phyloP scores from a whole-genome alignment of 2,329 filamentous ascomycete genomes.

The Colletotrichum sp. region DNA sequence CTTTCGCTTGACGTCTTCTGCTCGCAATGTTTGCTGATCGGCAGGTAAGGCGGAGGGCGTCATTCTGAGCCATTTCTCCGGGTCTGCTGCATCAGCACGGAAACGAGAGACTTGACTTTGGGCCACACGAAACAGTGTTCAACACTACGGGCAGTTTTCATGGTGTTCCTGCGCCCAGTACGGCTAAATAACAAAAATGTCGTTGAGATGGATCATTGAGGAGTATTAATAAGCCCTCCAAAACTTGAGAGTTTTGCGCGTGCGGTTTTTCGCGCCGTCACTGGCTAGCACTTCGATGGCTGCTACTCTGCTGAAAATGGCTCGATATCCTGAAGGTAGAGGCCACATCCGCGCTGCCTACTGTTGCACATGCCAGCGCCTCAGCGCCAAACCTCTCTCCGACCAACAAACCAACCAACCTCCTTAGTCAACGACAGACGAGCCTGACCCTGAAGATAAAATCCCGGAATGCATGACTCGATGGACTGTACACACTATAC shows the following conservation, averaged over 20 bases:
- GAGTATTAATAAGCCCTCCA: background rate
- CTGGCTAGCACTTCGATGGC: background rate
- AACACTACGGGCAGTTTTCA: background rate
- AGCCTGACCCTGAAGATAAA: background rate
- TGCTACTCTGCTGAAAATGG: background rate
- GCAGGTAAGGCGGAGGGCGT: background rate
- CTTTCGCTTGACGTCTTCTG: constrained; percentile 5
- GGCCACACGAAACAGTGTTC: background rate
- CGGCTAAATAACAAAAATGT: background rate
- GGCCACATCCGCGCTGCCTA: background rate
- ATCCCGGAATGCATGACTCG: constrained; percentile 17
- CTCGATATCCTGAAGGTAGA: background rate
- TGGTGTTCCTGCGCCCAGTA: background rate
- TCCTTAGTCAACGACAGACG: background rate
- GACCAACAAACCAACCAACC: background rate
- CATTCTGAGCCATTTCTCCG: background rate
- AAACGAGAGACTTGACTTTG: background rate
- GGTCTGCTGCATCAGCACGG: background rate
- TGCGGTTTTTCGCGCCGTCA: background rate
- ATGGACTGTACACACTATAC: background rate
- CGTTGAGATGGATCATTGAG: background rate
- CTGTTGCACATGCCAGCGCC: background rate
- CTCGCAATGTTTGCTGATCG: constrained; percentile 4
- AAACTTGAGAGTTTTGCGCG: background rate
- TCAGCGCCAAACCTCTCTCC: background rate